Base-by-base conservation (phyloP, 345 rosid genomes). In the Abelmoschus esculentus region DNA sequence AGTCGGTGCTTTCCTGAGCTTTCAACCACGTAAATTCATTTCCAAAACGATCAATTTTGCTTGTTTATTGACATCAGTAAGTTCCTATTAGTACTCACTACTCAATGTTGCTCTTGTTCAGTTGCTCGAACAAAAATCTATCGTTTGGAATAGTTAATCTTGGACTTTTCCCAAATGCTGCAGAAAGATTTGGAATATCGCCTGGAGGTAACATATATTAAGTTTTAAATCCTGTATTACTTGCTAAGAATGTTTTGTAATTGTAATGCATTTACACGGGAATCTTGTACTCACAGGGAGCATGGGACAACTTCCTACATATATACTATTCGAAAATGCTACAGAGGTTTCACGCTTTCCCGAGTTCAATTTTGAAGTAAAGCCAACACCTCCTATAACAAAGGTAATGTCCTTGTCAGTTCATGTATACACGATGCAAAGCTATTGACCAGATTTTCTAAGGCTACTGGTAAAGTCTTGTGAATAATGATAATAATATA, bases 111-210 rank as follows among this genome's bases (percentile, higher is more conserved):
- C 64, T 44, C 64, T 42, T 38, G 58, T 14, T 53, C 86, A 90
- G 98, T 84, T 93, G 87, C 79, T 89, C 96, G 5, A 90, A 87
- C 81, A 87, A 81, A 77, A 82, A 85, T 81, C 75, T 93, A 73
- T 87, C 97, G 58, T 93, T 93, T 31, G 98, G 93, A 71, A 85
- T 83, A 58, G 80, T 93, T 47, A 97, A 93, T 81, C 89, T 93
- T 49, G 97, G 97, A 74, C 92, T 93, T 67, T 93, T 93, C 75
- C 92, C 98, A 73, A 89, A 90, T 79, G 84, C 87, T 69, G 93
- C 97, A 26, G 92, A 83, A 64, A 86, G 78, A 72, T 90, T 90
- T 78, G 97, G 97, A 79, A 90, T 93, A 76, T 87, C 93, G 74
- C 90, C 89, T 29, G 86, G 88, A 14, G 92, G 92, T 75, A 47